Evolutionary conservation across 805 yeast species (phyloP).

Genomic region (Suhomyces sp.): DNA sequence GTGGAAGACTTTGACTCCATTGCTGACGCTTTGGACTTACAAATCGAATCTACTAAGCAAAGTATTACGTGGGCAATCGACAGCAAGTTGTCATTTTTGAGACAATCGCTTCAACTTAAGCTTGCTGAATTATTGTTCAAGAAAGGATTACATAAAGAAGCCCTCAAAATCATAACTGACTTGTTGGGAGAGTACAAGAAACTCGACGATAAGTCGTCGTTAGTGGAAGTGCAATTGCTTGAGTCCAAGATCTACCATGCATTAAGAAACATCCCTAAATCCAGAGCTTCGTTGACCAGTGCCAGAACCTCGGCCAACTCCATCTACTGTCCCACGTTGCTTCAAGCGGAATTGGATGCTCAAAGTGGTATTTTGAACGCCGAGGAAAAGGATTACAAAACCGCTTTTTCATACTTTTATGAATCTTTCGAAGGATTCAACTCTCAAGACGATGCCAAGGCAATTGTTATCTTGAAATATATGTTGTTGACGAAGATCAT

Average conservation of each 20-base stretch:
- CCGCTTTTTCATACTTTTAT: slow-evolving; percentile 91
- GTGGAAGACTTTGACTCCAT: slow-evolving; percentile 73
- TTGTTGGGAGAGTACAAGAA: slow-evolving; percentile 84
- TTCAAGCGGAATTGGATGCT: slow-evolving; percentile 91
- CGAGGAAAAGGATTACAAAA: slow-evolving; percentile 93
- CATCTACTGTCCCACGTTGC: slow-evolving; percentile 88
- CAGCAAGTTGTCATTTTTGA: slow-evolving; percentile 81
- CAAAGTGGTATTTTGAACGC: slow-evolving; percentile 95
- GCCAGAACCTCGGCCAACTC: slow-evolving; percentile 98
- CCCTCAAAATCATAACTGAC: slow-evolving; percentile 67
- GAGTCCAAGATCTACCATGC: slow-evolving; percentile 91
- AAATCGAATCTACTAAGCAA: slow-evolving; percentile 70
- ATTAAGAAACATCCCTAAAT: slow-evolving; percentile 83
- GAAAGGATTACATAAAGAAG: slow-evolving; percentile 61
- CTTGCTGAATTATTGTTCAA: slow-evolving; percentile 72
- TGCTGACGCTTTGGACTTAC: slow-evolving; percentile 62
- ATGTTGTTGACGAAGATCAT: slow-evolving; percentile 91
- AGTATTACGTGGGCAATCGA: slow-evolving; percentile 83
- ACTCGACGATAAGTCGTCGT: slow-evolving; percentile 90
- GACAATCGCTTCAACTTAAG: slow-evolving; percentile 84
- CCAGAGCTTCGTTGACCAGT: slow-evolving; percentile 87
- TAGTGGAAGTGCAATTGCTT: slow-evolving; percentile 91
- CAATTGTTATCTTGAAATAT: slow-evolving; percentile 81
- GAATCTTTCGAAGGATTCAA: slow-evolving; percentile 93
- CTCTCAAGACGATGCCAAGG: slow-evolving; percentile 56